Evolutionary conservation across 495 filamentous ascomycete species (phyloP), one percentile per base, ranked within the genome.

Genomic region (Lophium mytilinum): DNA sequence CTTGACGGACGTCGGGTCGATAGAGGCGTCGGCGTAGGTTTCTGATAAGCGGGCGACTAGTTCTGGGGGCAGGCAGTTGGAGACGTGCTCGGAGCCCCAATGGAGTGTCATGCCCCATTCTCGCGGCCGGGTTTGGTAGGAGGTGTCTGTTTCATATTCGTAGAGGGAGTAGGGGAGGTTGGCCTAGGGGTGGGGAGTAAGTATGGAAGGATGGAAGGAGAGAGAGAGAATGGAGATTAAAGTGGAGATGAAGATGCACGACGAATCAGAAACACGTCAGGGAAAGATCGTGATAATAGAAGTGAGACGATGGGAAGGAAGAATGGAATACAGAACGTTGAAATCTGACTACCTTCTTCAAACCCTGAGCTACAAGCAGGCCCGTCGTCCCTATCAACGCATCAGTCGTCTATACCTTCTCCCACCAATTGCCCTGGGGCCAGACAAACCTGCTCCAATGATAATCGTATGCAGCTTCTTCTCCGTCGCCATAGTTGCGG

Each of bases 331-430:
- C 6, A 30, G 24, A 30, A 30, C 24, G 24, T 3, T 6, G 24
- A 30, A 30, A 30, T 30, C 24, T 30, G 6, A 30, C 6, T 47
- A 57, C 59, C 47, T 57, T 52, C 40, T 62, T 62, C 5, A 63
- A 39, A 9, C 56, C 60, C 41, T 64, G 61, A 34, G 61, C 61
- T 18, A 64, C 45, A 18, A 57, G 53, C 53, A 64, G 21, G 19
- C 61, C 61, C 10, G 61, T 53, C 4, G 57, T 57, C 10, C 61
- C 61, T 60, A 21, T 50, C 21, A 41, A 55, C 33, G 30, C 5
- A 45, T 53, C 49, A 58, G 49, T 46, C 11, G 4, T 39, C n/a
- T 39, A 3, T 41, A 4, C 39, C 33, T 11, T 19, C 36, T 53
- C 19, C 21, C 14, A 2, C 12, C 21, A 7, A 52, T n/a, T 33